These are phyloP conservation scores for Chenopodium quinoa DNA, from an alignment of 148 eudicot genomes.

Conservation along the genomic window DNA sequence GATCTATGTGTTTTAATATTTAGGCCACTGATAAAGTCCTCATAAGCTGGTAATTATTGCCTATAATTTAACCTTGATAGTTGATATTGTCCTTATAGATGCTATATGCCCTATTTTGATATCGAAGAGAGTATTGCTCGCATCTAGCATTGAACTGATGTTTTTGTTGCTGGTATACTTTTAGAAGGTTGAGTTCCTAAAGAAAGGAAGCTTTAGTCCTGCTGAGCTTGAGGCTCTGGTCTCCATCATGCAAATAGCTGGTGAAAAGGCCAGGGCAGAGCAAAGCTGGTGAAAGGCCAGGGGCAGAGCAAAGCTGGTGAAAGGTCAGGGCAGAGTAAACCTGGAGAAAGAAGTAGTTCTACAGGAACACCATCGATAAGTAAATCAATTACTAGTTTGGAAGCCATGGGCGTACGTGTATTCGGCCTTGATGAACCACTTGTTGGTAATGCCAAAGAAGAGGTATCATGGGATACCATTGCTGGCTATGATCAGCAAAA, in stretches of 20 bases:
- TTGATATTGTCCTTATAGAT: not conserved
- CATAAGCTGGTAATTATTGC: slow-evolving; percentile 64
- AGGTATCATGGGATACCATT: slow-evolving; percentile 93
- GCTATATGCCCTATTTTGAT: not conserved
- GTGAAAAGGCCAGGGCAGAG: too few relatives aligned
- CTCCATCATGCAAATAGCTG: slow-evolving; percentile 62
- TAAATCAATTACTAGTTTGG: slow-evolving; percentile 72
- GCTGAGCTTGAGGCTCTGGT: slow-evolving; percentile 91
- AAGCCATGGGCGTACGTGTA: slow-evolving; percentile 89
- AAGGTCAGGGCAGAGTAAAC: slow-evolving; percentile 47
- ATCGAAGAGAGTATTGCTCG: not conserved
- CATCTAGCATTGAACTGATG: slow-evolving; percentile 3
- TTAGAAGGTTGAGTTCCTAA: slow-evolving; percentile 90
- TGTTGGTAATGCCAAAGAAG: slow-evolving; percentile 35
- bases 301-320: not conserved
- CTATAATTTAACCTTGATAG: not conserved
- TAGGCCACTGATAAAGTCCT: slow-evolving; percentile 69
- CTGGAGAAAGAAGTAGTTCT: slow-evolving; percentile 36
- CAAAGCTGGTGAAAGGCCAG: too few relatives aligned
- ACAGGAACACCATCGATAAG: slow-evolving; percentile 42
- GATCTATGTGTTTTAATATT: slow-evolving; percentile 83
- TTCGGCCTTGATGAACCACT: slow-evolving; percentile 63
- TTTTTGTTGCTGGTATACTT: slow-evolving; percentile 9
- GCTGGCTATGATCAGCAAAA: slow-evolving; percentile 95
- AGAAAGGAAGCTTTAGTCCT: slow-evolving; percentile 64